Base-by-base conservation (phyloP, 257 asterid species). In the Nemophila menziesii region DNA sequence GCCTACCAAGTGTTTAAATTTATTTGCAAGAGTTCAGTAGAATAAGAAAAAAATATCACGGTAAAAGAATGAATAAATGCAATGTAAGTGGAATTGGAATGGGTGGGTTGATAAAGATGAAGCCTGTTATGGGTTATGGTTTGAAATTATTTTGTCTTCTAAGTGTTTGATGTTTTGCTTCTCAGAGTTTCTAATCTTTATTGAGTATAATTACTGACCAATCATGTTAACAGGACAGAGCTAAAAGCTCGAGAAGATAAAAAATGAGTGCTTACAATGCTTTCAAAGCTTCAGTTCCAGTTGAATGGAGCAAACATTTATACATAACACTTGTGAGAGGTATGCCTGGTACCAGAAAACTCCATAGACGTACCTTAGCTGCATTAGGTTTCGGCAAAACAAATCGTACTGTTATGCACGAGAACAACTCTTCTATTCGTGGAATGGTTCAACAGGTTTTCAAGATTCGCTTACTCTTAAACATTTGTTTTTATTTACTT, bases 361-460 rank as follows among this genome's bases (percentile, higher is more conserved):
- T 80, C 68, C 98, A 89, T 54, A 81, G 96, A 49, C 93, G 94
- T 65, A 89, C 98, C 49, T 62, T 89, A 55, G 98, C 80, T 66
- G 98, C 96, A 20, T 40, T 89, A 56, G 87, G 86, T 20, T 94
- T 89, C 54, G 55, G 78, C 44, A 89, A 84, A 67, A 80, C 90
- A 63, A 84, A 89, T 63, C 90, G 97, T 1, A 89, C 94, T 21
- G 85, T 89, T 49, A 71, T 61, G 75, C 66, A 86, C 10, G 73
- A 81, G 73, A 89, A 89, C 61, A 80, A 86, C 22, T 96, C 98
- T 43, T 73, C 92, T 16, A 71, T 84, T 17, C 67, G 92, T 20
- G 98, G 98, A 72, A 89, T 84, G 98, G 43, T 89, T 53, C 92
- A 89, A 61, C 98, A 89, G 96, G 98, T 78, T 21, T n/a, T 17